phyloP scores from a whole-genome alignment of 2,329 filamentous ascomycete species.

The Aspergillus fructus region DNA sequence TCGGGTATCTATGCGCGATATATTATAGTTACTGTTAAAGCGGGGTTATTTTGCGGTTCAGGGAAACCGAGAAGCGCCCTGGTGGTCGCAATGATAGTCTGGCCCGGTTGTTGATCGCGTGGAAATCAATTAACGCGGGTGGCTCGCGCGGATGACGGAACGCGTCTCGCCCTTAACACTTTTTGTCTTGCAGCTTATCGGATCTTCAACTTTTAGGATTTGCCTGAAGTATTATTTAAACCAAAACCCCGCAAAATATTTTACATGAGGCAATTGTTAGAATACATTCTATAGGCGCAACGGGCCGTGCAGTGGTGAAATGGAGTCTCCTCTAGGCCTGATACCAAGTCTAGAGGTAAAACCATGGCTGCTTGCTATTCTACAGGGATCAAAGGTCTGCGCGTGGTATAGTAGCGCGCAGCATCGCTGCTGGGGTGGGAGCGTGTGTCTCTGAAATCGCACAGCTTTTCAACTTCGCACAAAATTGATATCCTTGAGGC shows the following conservation, averaged over 20 bases:
- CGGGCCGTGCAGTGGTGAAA: too few relatives aligned
- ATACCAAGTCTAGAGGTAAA: too few relatives aligned
- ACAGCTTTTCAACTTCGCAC: too few relatives aligned
- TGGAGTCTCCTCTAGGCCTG: too few relatives aligned
- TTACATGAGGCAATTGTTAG: too few relatives aligned
- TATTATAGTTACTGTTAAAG: neutral
- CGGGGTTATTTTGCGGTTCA: neutral
- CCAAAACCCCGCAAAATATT: neutral
- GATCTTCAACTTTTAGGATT: neutral
- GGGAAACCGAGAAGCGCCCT: neutral
- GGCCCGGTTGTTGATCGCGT: neutral
- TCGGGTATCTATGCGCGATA: neutral
- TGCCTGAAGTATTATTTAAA: neutral
- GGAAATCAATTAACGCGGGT: slow-evolving; percentile 31
- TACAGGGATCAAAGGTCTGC: too few relatives aligned
- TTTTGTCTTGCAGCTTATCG: neutral
- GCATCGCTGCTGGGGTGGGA: too few relatives aligned
- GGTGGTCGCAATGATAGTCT: neutral
- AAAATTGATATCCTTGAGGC: too few relatives aligned
- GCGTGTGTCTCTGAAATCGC: too few relatives aligned
- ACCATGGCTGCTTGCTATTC: too few relatives aligned
- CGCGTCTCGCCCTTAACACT: slow-evolving; percentile 10
- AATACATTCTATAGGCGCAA: too few relatives aligned
- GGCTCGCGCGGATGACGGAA: slow-evolving; percentile 23
- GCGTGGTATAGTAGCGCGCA: too few relatives aligned